A percentile compares a stretch with the other conserved stretches of the same genome.
Evolutionary conservation across 2,329 filamentous ascomycete genomes (phyloP).

Genomic region (Cladosporium sp.): DNA sequence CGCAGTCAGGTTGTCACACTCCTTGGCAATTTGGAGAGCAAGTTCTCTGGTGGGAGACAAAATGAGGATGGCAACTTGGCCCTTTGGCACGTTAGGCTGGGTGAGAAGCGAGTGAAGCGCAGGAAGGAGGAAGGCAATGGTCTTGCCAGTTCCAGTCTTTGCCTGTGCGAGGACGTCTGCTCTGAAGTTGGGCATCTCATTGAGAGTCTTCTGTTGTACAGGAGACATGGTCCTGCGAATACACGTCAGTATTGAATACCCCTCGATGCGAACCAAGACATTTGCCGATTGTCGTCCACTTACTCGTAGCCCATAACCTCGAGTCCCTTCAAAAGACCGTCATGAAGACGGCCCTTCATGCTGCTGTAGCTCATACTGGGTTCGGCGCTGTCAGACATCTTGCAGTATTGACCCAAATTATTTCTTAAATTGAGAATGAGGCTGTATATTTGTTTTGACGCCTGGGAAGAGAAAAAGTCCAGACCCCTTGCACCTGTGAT

Average conservation of each 20-base stretch:
- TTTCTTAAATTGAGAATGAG: not conserved
- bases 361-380: conserved; percentile 11
- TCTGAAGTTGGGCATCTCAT: conserved; percentile 45
- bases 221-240: conserved; percentile 45
- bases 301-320: conserved; percentile 20
- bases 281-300: not conserved
- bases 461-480: conserved; percentile 2
- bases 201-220: conserved; percentile 52
- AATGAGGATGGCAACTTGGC: conserved; percentile 82
- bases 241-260: not conserved
- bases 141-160: conserved; percentile 91
- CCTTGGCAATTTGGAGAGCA: conserved; percentile 60
- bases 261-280: not conserved
- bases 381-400: not conserved
- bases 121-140: conserved; percentile 83
- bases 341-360: conserved; percentile 23
- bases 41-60: conserved; percentile 72
- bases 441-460: not conserved
- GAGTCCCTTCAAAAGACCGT: conserved; percentile 19
- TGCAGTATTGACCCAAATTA: not conserved
- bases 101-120: conserved; percentile 81
- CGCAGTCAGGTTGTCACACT: conserved; percentile 83
- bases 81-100: conserved; percentile 65
- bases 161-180: conserved; percentile 59
- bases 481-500: conserved; percentile 2